Evolutionary conservation across 257 asterid genomes (phyloP).

Genomic region (Oldenlandia corymbosa): DNA sequence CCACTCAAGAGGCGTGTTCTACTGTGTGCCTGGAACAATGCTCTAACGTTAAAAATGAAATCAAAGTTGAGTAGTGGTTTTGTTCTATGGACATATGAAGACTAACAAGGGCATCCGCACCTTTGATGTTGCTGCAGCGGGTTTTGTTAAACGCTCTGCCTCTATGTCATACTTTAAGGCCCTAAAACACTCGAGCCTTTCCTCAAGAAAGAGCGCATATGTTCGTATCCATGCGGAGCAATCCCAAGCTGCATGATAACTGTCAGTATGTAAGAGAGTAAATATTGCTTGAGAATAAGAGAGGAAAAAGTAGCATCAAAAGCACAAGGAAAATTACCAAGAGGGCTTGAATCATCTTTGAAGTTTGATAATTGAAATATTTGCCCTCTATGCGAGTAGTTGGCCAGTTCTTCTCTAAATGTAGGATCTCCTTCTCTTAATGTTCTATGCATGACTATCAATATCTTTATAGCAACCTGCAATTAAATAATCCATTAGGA

Average conservation of each 20-base stretch:
- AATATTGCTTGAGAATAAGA: no score
- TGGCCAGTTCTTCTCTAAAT: slow-evolving; percentile 63
- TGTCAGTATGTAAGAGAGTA: slow-evolving; percentile 14
- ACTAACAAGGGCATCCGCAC: slow-evolving; percentile 20
- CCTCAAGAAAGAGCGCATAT: slow-evolving; percentile 78
- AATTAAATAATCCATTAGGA: neutral
- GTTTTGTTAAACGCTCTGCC: slow-evolving; percentile 46
- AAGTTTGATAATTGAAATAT: slow-evolving; percentile 64
- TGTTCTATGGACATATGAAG: neutral
- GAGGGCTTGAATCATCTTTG: slow-evolving; percentile 80
- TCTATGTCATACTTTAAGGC: slow-evolving; percentile 54
- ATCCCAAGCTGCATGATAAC: slow-evolving; percentile 74
- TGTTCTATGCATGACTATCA: slow-evolving; percentile 77
- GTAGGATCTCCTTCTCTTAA: slow-evolving; percentile 81
- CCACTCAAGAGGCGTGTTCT: slow-evolving; percentile 41
- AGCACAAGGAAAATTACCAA: slow-evolving; percentile 35
- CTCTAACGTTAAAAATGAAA: neutral
- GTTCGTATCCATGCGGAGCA: slow-evolving; percentile 88
- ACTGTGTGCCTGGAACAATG: slow-evolving; percentile 34
- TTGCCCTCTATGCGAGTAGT: slow-evolving; percentile 61
- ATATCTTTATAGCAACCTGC: slow-evolving; percentile 79
- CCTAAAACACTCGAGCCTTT: slow-evolving; percentile 74
- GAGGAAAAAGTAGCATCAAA: neutral
- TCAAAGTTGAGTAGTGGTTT: neutral
- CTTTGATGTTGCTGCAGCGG: slow-evolving; percentile 38